These are phyloP conservation scores for Schwanniomyces yamadae DNA, from an alignment of 805 yeast species.

Conservation along the genomic window DNA sequence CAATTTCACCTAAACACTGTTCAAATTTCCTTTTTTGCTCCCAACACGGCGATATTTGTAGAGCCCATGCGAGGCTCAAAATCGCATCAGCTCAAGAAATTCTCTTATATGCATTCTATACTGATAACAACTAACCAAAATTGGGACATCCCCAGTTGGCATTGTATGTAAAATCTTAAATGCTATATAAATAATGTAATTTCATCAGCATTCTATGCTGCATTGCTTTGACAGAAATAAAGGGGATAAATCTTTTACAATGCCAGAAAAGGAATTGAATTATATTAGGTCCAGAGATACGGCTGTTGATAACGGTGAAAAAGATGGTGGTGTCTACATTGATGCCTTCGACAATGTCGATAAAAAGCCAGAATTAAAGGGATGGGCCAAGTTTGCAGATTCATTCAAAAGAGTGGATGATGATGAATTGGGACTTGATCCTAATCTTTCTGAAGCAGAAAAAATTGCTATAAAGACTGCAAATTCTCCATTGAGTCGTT, in stretches of 20 bases:
- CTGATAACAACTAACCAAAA: too few relatives aligned
- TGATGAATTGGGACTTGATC: slow-evolving; percentile 42
- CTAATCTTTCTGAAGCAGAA: slow-evolving; percentile 24
- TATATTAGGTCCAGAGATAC: slow-evolving; percentile 39
- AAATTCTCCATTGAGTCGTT: slow-evolving; percentile 49
- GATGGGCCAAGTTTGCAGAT: slow-evolving; percentile 25
- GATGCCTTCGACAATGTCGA: slow-evolving; percentile 24
- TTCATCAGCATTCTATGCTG: too few relatives aligned
- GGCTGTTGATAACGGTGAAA: slow-evolving; percentile 36
- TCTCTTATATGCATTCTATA: too few relatives aligned
- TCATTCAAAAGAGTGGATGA: slow-evolving; percentile 32
- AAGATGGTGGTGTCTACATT: slow-evolving; percentile 37
- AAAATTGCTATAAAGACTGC: slow-evolving; percentile 43
- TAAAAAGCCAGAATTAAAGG: slow-evolving; percentile 16
- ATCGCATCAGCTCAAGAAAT: too few relatives aligned
- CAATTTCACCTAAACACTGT: too few relatives aligned
- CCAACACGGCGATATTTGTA: too few relatives aligned
- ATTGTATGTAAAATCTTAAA: too few relatives aligned
- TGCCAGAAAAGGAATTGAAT: slow-evolving; percentile 43
- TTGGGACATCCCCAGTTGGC: too few relatives aligned
- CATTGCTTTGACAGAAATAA: too few relatives aligned
- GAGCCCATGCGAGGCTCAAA: too few relatives aligned
- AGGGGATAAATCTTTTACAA: slow-evolving; percentile 8
- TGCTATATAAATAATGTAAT: too few relatives aligned
- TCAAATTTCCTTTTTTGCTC: too few relatives aligned